Conservation (phyloP, 768 basidiomycete genomes). For the Crepidotus variabilis region DNA sequence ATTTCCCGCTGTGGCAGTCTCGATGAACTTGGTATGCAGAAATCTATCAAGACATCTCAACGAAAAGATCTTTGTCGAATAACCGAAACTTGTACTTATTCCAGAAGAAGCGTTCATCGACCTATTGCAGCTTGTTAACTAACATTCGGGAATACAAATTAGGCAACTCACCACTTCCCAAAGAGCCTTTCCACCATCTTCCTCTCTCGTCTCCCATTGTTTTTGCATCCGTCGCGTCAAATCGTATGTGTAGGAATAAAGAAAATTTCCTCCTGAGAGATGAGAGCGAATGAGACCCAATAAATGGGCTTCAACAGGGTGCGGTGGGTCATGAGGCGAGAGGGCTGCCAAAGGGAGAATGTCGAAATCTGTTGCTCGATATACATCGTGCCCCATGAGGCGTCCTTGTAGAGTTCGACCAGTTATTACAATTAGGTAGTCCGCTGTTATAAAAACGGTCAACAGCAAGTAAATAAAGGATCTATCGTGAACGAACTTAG, state of each 20-base stretch:
- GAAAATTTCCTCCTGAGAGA: conserved; percentile 71
- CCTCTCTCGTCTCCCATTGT: conserved; percentile 61
- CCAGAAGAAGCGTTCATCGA: conserved; percentile 98
- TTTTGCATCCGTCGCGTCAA: conserved; percentile 83
- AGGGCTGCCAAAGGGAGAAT: conserved; percentile 81
- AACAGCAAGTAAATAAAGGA: neutral
- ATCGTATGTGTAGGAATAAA: conserved; percentile 91
- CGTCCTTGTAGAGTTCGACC: conserved; percentile 74
- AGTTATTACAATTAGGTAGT: conserved; percentile 89
- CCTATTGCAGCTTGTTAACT: conserved; percentile 35
- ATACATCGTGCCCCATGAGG: conserved; percentile 83
- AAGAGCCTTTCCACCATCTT: conserved; percentile 50
- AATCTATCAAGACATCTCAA: conserved; percentile 27
- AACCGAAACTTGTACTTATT: conserved; percentile 58
- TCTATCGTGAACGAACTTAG: conserved; percentile 47
- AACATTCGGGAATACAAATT: neutral
- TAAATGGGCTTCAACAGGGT: conserved; percentile 86
- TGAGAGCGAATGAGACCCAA: conserved; percentile 85
- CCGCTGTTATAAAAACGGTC: conserved; percentile 51
- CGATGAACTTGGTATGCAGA: conserved; percentile 61
- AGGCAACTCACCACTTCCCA: conserved; percentile 71
- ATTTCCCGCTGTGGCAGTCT: conserved; percentile 34
- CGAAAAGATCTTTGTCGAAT: neutral
- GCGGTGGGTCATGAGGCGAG: conserved; percentile 63
- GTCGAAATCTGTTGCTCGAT: conserved; percentile 86